Evolutionary conservation across 2,329 filamentous ascomycete species (phyloP).

Genomic region (Alternaria burnsii): DNA sequence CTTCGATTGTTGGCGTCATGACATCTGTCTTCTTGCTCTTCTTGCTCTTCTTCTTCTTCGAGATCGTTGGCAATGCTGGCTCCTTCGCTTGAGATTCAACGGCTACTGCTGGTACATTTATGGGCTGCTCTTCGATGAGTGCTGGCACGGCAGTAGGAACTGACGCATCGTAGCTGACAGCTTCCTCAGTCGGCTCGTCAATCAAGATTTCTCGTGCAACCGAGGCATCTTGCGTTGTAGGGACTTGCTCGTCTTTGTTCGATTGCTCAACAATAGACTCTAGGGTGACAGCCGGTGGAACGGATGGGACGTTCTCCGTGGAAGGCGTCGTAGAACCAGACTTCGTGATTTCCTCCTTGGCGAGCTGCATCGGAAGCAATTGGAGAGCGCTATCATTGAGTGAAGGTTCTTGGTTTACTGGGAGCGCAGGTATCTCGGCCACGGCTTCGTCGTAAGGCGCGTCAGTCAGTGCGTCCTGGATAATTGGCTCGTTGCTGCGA

Average conservation of each 20-base stretch:
- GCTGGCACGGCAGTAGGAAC: background rate
- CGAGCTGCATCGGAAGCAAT: constrained; percentile 25
- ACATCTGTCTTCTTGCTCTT: constrained; percentile 35
- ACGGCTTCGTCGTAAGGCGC: constrained; percentile 7
- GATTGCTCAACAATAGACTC: constrained; percentile 3
- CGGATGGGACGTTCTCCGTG: constrained; percentile 7
- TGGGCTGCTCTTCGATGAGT: constrained; percentile 2
- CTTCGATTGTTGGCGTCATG: constrained; percentile 21
- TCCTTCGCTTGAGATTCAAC: constrained; percentile 15
- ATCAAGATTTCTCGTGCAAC: background rate
- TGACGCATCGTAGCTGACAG: background rate
- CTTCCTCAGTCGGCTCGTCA: background rate
- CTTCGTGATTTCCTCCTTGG: constrained; percentile 32
- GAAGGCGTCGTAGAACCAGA: constrained; percentile 19
- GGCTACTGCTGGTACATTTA: constrained; percentile 19
- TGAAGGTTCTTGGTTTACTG: constrained; percentile 3
- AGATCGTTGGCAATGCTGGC: constrained; percentile 9
- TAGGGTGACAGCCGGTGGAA: background rate
- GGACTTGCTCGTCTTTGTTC: background rate
- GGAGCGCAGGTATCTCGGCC: constrained; percentile 22
- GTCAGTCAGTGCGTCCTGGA: background rate
- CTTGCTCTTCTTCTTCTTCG: constrained; percentile 39
- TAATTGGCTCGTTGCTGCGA: background rate
- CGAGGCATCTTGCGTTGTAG: background rate
- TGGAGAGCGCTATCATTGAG: constrained; percentile 6